Conservation (phyloP, 805 yeast species). For the Naumovozyma castellii region DNA sequence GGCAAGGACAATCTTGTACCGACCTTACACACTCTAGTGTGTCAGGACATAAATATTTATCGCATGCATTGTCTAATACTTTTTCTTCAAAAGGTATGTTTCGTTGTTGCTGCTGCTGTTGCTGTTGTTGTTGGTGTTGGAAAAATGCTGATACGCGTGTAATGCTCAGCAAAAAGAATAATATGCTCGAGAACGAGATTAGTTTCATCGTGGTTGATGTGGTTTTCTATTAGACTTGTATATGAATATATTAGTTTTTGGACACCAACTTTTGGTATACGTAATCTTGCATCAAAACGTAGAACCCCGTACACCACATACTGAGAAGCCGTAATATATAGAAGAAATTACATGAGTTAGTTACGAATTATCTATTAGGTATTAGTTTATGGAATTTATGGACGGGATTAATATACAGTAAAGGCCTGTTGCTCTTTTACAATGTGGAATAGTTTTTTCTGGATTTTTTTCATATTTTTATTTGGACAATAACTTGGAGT, state of each 20-base stretch:
- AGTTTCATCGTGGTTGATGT: background rate
- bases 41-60: constrained; percentile 68
- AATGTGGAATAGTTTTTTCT: background rate
- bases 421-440: background rate
- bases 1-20: constrained; percentile 79
- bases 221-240: too few relatives aligned
- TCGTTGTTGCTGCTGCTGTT: constrained; percentile 30
- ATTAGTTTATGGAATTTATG: background rate
- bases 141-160: background rate
- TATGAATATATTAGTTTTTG: too few relatives aligned
- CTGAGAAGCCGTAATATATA: background rate
- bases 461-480: too few relatives aligned
- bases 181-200: background rate
- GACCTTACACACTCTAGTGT: constrained; percentile 66
- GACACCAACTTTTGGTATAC: too few relatives aligned
- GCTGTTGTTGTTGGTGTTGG: constrained; percentile 29
- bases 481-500: background rate
- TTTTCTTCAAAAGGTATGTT: constrained; percentile 29
- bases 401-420: background rate
- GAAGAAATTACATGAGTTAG: background rate
- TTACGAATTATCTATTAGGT: background rate
- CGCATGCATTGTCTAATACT: constrained; percentile 40
- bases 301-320: constrained; percentile 1
- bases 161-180: background rate
- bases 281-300: background rate